These are phyloP conservation scores for Striga hermonthica DNA, from an alignment of 305 asterid species.

Conservation along the genomic window DNA sequence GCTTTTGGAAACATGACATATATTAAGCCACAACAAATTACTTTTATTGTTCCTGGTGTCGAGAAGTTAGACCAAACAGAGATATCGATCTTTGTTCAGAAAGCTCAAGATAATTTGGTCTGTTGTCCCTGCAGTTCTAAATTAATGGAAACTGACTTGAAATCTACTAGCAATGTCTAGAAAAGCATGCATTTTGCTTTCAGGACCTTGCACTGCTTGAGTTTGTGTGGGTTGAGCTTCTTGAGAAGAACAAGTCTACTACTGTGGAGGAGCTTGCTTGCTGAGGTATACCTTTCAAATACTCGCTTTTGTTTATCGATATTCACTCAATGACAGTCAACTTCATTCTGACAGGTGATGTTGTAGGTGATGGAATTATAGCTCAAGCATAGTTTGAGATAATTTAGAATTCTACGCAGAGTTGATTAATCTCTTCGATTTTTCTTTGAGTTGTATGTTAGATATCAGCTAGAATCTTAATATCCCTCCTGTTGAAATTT, in stretches of 20 bases:
- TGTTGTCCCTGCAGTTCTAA: conserved; percentile 35
- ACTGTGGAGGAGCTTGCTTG: conserved; percentile 80
- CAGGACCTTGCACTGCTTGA: conserved; percentile 89
- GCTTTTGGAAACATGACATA: too few species aligned
- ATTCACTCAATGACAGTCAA: conserved; percentile 42
- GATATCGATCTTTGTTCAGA: conserved; percentile 63
- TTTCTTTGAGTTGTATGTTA: too few species aligned
- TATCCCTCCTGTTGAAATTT: too few species aligned
- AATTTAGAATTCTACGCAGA: too few species aligned
- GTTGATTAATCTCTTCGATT: too few species aligned
- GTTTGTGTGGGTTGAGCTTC: conserved; percentile 94
- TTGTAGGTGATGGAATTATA: too few species aligned
- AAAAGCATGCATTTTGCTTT: conserved; percentile 28
- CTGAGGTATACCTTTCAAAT: conserved; percentile 59
- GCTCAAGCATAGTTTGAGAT: too few species aligned
- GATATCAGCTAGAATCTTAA: too few species aligned
- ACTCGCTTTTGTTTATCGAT: conserved; percentile 27
- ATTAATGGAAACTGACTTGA: conserved; percentile 25
- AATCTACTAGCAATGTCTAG: conserved; percentile 15
- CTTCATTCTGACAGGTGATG: conserved; percentile 74
- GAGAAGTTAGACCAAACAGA: conserved; percentile 66
- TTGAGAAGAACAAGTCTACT: conserved; percentile 64
- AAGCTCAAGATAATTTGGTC: conserved; percentile 77
- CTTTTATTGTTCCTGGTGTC: too few species aligned
- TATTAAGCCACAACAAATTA: too few species aligned